Evolutionary conservation across 495 filamentous ascomycete genomes (phyloP).

Genomic region (Daldinia bambusicola): DNA sequence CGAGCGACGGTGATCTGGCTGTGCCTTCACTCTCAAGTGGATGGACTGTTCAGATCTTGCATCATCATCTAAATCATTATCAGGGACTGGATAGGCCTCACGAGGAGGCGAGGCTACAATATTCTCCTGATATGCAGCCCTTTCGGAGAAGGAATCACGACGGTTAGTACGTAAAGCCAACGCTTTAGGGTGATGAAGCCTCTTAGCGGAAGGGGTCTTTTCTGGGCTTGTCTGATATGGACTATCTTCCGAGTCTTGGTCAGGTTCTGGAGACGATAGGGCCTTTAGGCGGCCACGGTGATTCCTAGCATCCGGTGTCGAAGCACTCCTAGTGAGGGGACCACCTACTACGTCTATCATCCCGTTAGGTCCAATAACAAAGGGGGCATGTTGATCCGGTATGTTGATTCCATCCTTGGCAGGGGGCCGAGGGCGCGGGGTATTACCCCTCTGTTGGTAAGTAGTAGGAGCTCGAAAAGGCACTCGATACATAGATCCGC

Average conservation of each 20-base stretch:
- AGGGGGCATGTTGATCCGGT: constrained; percentile 38
- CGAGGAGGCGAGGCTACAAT: constrained; percentile 31
- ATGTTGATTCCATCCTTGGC: constrained; percentile 26
- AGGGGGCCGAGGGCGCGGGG: constrained; percentile 40
- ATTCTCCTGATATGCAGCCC: constrained; percentile 35
- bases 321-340: constrained; percentile 47
- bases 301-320: constrained; percentile 48
- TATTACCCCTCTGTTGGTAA: constrained; percentile 40
- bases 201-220: constrained; percentile 47
- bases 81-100: constrained; percentile 30
- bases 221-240: constrained; percentile 47
- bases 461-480: constrained; percentile 32
- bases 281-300: constrained; percentile 37
- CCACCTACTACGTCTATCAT: constrained; percentile 45
- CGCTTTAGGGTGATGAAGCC: constrained; percentile 42
- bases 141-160: constrained; percentile 45
- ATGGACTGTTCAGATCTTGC: constrained; percentile 24
- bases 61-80: constrained; percentile 39
- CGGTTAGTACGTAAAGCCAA: constrained; percentile 38
- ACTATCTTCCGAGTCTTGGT: constrained; percentile 43
- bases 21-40: constrained; percentile 33
- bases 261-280: constrained; percentile 38
- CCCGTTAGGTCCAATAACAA: constrained; percentile 46
- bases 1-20: constrained; percentile 37
- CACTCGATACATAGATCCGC: constrained; percentile 37